phyloP scores from a whole-genome alignment of 768 basidiomycete genomes.

The Leccinum olivaceopallidum region DNA sequence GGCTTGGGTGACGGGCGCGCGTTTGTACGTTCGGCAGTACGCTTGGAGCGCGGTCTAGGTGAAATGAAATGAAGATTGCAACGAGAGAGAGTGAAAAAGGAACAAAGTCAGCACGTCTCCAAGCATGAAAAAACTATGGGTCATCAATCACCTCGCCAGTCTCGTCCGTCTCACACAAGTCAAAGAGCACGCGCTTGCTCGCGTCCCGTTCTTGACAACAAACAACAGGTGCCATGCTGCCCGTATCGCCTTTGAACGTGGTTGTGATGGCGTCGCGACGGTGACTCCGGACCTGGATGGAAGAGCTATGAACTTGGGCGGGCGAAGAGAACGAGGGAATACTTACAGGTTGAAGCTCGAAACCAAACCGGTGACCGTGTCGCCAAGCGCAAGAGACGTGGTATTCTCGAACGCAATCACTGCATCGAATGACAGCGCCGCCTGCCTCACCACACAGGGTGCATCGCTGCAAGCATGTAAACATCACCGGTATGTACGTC shows the following conservation, averaged over 20 bases:
- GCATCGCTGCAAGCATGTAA: constrained; percentile 56
- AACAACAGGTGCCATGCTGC: constrained; percentile 75
- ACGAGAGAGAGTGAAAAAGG: no score
- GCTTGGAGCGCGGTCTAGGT: constrained; percentile 85
- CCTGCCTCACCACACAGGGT: constrained; percentile 66
- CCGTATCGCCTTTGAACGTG: constrained; percentile 76
- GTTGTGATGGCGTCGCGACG: constrained; percentile 66
- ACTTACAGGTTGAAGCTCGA: constrained; percentile 85
- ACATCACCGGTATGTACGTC: not conserved
- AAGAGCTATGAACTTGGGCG: not conserved
- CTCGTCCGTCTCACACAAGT: constrained; percentile 84
- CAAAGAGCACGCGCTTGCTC: constrained; percentile 68
- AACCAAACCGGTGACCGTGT: constrained; percentile 82
- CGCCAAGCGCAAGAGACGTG: constrained; percentile 93
- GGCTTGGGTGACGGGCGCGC: constrained; percentile 65
- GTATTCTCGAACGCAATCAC: constrained; percentile 76
- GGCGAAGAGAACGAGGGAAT: not conserved
- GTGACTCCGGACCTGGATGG: constrained; percentile 69
- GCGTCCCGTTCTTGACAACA: constrained; percentile 78
- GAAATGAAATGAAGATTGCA: not conserved
- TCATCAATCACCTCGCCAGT: constrained; percentile 65
- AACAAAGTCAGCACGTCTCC: constrained; percentile 11
- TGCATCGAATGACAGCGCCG: constrained; percentile 84
- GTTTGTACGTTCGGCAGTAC: constrained; percentile 85
- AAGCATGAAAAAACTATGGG: not conserved